Evolutionary conservation across 176 grass and related monocot species (phyloP), one percentile per base, ranked within the genome.

Genomic region (Oryza coarctata): DNA sequence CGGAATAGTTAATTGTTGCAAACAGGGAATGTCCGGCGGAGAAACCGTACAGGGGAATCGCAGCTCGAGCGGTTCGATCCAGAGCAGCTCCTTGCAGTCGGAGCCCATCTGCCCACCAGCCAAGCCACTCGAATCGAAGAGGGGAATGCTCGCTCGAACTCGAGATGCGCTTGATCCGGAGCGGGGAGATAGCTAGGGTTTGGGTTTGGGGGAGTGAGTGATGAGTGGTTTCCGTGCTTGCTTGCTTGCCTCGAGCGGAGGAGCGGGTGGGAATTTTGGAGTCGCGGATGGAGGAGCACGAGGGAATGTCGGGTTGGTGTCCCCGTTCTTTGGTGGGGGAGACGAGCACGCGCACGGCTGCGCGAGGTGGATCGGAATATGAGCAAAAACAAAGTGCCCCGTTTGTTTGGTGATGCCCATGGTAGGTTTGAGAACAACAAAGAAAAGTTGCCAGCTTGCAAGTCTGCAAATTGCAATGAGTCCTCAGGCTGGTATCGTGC

Each of bases 51-150:
- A 95, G 49, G 93, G 80, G 47, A 95, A 92, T 60, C 41, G 78
- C 29, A 95, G 90, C 85, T 95, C 90, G 65, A 90, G 75, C 31
- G 93, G 93, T 69, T 95, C 88, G 82, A 95, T 90, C 75, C 52
- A 85, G 27, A 95, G 90, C 82, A 92, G 35, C 68, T 69, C 90
- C 72, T 77, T 86, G 73, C 68, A 60, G 83, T 73, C 75, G 65
- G 83, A 73, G 66, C 87, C 84, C 90, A 92, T 95, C 77, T 75
- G 28, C 62, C 62, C 9, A 9, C 67, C 72, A 74, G 2, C 70
- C 68, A 12, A 35, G 52, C 68, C 35, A 74, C 34, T 28, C 4
- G 43, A 81, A 27, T 28, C 32, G 0, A 36, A 7, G 8, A 33
- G 0, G 14, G 5, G 65, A 8, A 7, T 12, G 20, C 12, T 44